Percentiles rank a stretch among this genome's conserved stretches.
phyloP scores from a whole-genome alignment of 2,329 filamentous ascomycete species.

The Scleromitrula shiraiana region DNA sequence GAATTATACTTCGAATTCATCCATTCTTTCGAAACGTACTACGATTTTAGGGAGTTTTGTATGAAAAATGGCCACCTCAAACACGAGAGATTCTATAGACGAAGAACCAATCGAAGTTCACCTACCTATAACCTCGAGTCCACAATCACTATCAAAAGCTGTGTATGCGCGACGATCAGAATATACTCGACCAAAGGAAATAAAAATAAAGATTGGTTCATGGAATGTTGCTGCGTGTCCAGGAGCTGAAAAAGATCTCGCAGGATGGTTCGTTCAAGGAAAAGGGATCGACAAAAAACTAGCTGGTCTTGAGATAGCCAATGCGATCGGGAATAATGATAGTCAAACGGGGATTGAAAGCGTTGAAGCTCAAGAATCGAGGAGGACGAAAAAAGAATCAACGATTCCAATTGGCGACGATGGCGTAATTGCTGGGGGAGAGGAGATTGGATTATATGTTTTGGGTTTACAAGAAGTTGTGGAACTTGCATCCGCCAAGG shows the following conservation, averaged over 20 bases:
- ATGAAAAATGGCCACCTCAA: constrained; percentile 11
- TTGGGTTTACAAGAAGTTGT: constrained; percentile 89
- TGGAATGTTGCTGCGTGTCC: constrained; percentile 91
- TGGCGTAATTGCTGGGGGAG: constrained; percentile 42
- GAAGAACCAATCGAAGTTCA: constrained; percentile 8
- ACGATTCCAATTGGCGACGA: constrained; percentile 38
- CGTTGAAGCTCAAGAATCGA: constrained; percentile 39
- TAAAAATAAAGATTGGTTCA: constrained; percentile 82
- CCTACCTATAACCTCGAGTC: constrained; percentile 32
- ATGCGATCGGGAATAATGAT: constrained; percentile 30
- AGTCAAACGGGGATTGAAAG: constrained; percentile 34
- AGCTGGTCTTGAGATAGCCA: constrained; percentile 42
- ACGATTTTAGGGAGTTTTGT: too few species aligned
- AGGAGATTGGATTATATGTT: constrained; percentile 81
- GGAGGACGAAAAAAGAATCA: constrained; percentile 33
- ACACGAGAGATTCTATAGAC: constrained; percentile 14
- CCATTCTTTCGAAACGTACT: not conserved
- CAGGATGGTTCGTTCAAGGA: constrained; percentile 77
- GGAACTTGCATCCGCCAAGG: constrained; percentile 70
- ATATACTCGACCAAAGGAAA: constrained; percentile 65
- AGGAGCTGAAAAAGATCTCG: constrained; percentile 80
- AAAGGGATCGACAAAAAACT: constrained; percentile 60
- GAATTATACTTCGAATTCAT: not conserved
- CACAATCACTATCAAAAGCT: constrained; percentile 52
- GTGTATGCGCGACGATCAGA: constrained; percentile 69